A percentile compares a stretch with the other conserved stretches of the same genome.
phyloP scores from a whole-genome alignment of 2,329 filamentous ascomycete species.

The Camillea tinctor region DNA sequence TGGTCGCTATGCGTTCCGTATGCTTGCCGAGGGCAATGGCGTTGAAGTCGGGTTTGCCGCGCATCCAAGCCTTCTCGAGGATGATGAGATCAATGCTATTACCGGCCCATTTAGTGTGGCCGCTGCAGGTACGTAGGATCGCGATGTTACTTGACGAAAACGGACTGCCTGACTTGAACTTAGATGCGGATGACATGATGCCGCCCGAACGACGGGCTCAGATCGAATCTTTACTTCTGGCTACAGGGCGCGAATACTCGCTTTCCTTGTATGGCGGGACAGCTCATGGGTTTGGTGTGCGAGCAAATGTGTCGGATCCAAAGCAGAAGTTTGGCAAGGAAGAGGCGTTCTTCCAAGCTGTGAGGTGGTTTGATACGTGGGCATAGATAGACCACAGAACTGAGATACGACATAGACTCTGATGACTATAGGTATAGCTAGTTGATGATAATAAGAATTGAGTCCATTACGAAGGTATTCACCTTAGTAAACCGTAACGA shows the following conservation, averaged over 20 bases:
- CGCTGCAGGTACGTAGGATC: slow-evolving; percentile 50
- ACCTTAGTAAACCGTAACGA: too few species aligned
- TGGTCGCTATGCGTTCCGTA: slow-evolving; percentile 55
- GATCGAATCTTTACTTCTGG: slow-evolving; percentile 58
- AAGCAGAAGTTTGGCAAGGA: slow-evolving; percentile 70
- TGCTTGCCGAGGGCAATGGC: slow-evolving; percentile 48
- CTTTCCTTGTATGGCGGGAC: slow-evolving; percentile 68
- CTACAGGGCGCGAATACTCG: slow-evolving; percentile 59
- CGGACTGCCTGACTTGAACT: slow-evolving; percentile 3
- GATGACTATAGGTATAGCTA: too few species aligned
- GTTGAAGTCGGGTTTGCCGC: slow-evolving; percentile 61
- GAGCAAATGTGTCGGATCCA: slow-evolving; percentile 55
- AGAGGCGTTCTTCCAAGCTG: slow-evolving; percentile 72
- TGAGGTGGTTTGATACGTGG: slow-evolving; percentile 69
- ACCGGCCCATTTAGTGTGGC: slow-evolving; percentile 59
- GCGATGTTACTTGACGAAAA: slow-evolving; percentile 2
- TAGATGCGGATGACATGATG: slow-evolving; percentile 61
- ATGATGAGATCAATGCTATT: slow-evolving; percentile 58
- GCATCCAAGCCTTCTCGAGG: slow-evolving; percentile 61
- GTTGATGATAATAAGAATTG: too few species aligned
- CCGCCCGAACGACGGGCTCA: slow-evolving; percentile 52
- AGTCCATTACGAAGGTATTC: too few species aligned
- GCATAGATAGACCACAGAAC: slow-evolving; percentile 7
- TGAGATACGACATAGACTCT: too few species aligned
- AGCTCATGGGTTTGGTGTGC: slow-evolving; percentile 71